Evolutionary conservation across 169 alveolate genomes (phyloP).

Genomic region (Ophryocystis elektroscirrha): DNA sequence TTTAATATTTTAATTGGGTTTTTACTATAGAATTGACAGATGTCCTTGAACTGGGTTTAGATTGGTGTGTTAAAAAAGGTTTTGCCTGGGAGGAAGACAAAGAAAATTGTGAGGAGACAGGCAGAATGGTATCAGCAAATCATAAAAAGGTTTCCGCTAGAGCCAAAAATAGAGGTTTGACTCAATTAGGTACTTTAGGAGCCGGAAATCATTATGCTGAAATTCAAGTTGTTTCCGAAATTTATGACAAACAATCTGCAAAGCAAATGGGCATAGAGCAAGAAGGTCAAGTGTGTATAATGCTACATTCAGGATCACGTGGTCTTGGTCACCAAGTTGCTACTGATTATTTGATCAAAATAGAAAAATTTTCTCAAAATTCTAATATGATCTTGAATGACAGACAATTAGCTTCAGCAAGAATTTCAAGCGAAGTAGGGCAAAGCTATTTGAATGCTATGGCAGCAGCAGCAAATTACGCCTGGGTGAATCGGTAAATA

Average conservation of each 20-base stretch:
- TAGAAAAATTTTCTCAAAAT: background rate
- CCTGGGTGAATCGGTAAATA: conserved; percentile 59
- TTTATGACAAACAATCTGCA: conserved; percentile 49
- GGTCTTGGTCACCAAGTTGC: conserved; percentile 63
- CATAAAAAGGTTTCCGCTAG: conserved; percentile 45
- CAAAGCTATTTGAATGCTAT: conserved; percentile 48
- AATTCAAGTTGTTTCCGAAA: conserved; percentile 55
- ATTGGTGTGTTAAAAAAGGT: conserved; percentile 17
- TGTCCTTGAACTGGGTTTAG: background rate
- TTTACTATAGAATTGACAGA: background rate
- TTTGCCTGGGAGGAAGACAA: conserved; percentile 52
- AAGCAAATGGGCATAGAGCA: conserved; percentile 51
- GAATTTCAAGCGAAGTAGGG: conserved; percentile 41
- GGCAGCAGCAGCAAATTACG: conserved; percentile 67
- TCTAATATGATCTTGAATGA: conserved; percentile 31
- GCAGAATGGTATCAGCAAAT: conserved; percentile 55
- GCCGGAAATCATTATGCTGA: conserved; percentile 69
- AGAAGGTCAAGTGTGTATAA: conserved; percentile 45
- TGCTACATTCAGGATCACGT: conserved; percentile 62
- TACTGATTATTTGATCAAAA: background rate
- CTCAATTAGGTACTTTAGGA: conserved; percentile 66
- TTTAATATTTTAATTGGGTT: background rate
- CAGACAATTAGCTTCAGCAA: conserved; percentile 58
- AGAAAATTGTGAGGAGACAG: conserved; percentile 52
- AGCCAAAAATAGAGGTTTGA: conserved; percentile 55